Evolutionary conservation across 1,284 basidiomycete species (phyloP), one percentile per base, ranked within the genome.

Genomic region (Taiwanofungus camphoratus): DNA sequence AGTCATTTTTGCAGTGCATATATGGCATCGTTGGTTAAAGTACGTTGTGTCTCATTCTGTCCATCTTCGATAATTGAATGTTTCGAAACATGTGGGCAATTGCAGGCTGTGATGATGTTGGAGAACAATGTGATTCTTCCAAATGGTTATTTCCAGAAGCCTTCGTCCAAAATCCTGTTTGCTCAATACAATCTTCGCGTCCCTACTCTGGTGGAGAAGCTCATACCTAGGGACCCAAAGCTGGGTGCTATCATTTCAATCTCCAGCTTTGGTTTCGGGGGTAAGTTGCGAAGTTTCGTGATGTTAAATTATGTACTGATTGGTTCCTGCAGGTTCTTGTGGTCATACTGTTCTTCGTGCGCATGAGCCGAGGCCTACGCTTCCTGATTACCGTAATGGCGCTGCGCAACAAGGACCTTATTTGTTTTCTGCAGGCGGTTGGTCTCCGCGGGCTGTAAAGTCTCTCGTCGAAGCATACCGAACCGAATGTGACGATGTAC

Each of bases 231-330:
- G 12, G 44, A 53, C 41, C n/a, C 31, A 24, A 15, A 44, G n/a
- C 44, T 32, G n/a, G 50, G 47, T 24, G 38, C 44, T 22, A 49
- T 52, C 47, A 48, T 44, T 5, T 54, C 52, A 1, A 51, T 54
- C 13, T 54, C 52, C 4, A 51, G 49, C 38, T 54, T 36, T 39
- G 53, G 52, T 11, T 46, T 53, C 37, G 52, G 53, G 47, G 52
- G 52, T 54, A 8, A 12, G 40, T 23, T n/a, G n/a, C n/a, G n/a
- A n/a, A n/a, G n/a, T n/a, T n/a, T n/a, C n/a, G n/a, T n/a, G n/a
- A n/a, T n/a, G n/a, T n/a, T n/a, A n/a, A n/a, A n/a, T n/a, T n/a
- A n/a, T n/a, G n/a, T n/a, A n/a, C n/a, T n/a, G n/a, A n/a, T n/a
- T n/a, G n/a, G n/a, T 22, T 51, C 7, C 12, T 15, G 24, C 40